phyloP scores from a whole-genome alignment of 164 flowering plant species.

The Stephania yunnanensis region DNA sequence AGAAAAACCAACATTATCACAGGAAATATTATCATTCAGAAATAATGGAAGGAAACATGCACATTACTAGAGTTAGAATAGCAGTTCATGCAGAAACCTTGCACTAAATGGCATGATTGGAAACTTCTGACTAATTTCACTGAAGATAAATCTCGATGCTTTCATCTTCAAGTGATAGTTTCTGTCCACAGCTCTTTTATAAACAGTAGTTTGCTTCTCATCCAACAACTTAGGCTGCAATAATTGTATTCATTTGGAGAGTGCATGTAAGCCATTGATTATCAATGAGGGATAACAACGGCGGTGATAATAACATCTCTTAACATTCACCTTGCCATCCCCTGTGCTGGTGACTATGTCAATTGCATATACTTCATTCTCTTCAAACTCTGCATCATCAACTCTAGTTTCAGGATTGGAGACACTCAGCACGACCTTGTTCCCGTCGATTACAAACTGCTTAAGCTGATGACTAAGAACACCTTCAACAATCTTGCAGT shows the following conservation, averaged over 20 bases:
- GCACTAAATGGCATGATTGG: slow-evolving; percentile 95
- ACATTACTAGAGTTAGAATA: neutral
- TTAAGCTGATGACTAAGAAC: slow-evolving; percentile 85
- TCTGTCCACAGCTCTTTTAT: slow-evolving; percentile 90
- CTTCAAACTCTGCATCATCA: slow-evolving; percentile 96
- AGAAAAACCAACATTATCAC: neutral
- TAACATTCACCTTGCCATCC: slow-evolving; percentile 72
- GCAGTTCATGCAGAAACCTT: slow-evolving; percentile 35
- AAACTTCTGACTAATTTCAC: slow-evolving; percentile 87
- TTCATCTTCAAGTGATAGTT: slow-evolving; percentile 95
- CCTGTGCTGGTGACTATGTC: slow-evolving; percentile 96
- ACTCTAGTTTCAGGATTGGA: slow-evolving; percentile 74
- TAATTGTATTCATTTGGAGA: neutral
- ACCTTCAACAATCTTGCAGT: slow-evolving; percentile 87
- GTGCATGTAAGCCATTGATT: neutral
- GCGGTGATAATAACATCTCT: neutral
- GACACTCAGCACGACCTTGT: slow-evolving; percentile 72
- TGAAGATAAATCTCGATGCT: slow-evolving; percentile 90
- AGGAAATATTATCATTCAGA: neutral
- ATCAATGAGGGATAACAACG: slow-evolving; percentile 5
- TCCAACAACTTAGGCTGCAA: slow-evolving; percentile 89
- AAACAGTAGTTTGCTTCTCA: slow-evolving; percentile 90
- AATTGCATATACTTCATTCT: slow-evolving; percentile 89
- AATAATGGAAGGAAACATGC: neutral
- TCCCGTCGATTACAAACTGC: slow-evolving; percentile 88